phyloP scores from a whole-genome alignment of 2,329 filamentous ascomycete genomes.

The Aspergillus sp. region DNA sequence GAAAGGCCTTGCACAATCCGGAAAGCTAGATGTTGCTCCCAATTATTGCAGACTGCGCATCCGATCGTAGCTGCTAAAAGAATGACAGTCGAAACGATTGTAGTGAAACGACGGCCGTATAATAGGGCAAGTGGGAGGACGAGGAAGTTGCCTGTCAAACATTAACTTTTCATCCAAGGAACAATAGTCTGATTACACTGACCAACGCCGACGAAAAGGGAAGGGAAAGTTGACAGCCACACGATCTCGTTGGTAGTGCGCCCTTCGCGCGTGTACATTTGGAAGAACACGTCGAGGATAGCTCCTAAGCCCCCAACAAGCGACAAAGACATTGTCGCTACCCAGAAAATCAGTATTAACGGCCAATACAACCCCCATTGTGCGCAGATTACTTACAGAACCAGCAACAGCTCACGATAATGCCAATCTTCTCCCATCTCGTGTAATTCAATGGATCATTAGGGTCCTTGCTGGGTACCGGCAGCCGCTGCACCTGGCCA shows the following conservation, averaged over 20 bases:
- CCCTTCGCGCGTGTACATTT: conserved; percentile 27
- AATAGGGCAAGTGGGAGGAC: conserved; percentile 41
- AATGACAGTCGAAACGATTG: conserved; percentile 32
- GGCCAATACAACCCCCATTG: not conserved
- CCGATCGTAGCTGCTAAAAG: conserved; percentile 35
- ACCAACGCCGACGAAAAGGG: conserved; percentile 43
- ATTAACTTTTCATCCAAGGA: not conserved
- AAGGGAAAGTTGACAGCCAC: conserved; percentile 39
- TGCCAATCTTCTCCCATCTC: conserved; percentile 22
- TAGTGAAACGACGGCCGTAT: conserved; percentile 39
- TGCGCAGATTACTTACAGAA: conserved; percentile 19
- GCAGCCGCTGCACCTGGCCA: conserved; percentile 22
- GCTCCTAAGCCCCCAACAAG: conserved; percentile 29
- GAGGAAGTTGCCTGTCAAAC: conserved; percentile 31
- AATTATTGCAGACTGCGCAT: conserved; percentile 34
- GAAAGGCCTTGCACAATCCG: conserved; percentile 40
- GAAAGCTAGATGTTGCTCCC: conserved; percentile 37
- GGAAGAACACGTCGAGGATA: conserved; percentile 35
- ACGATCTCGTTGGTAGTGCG: conserved; percentile 30
- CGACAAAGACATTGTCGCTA: conserved; percentile 27
- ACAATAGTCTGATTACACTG: not conserved
- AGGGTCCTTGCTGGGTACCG: conserved; percentile 25
- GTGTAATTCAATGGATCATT: conserved; percentile 29
- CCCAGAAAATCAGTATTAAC: not conserved
- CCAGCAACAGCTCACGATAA: conserved; percentile 29